Base-by-base conservation (phyloP, 148 eudicot genomes). In the Rhododendron mucronatum region DNA sequence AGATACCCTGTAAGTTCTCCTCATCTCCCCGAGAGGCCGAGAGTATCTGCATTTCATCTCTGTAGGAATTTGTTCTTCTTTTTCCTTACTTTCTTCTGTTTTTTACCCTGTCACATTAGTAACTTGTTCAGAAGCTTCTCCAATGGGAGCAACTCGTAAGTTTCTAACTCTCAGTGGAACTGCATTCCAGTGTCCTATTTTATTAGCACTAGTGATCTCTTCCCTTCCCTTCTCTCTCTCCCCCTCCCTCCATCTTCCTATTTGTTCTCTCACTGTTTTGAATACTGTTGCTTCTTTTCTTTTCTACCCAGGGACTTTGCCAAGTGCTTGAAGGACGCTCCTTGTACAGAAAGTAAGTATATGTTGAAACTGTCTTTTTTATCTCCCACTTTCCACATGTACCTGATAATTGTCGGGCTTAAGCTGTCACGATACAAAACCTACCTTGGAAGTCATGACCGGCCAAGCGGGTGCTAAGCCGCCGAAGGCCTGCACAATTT, bases 121-220 rank as follows among this genome's bases (percentile, higher is more conserved):
- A 93, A 93, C 87, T 88, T 93, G 44, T 93, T 84, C 91, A 85
- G 92, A 91, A 91, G 91, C 86, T 91, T 86, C 87, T 86, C 90
- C 61, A 76, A 86, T 57, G 84, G 61, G 78, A 74, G 78, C 85
- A 75, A 59, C 81, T 67, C 65, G 94, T 93, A 89, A 92, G 94
- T 74, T 85, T 51, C 51, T 69, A 61, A 67, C 26, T 73, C 75
- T 7, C 12, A 55, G 37, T 35, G 67, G 59, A 53, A 53, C 57
- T 35, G 37, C 37, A 35, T 35, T 35, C 35, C 20, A 28, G 3
- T 55, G 78, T 5, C 80, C 20, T 76, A 50, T 74, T 53, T 20
- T 63, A 71, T 30, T 15, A 41, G 3, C 1, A 37, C 78, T 75
- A n/a, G 48, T 41, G 10, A 13, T 37, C 30, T 15, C 20, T 9